Evolutionary conservation across 108 stramenopile species (phyloP).

Genomic region (Seminavis robusta): DNA sequence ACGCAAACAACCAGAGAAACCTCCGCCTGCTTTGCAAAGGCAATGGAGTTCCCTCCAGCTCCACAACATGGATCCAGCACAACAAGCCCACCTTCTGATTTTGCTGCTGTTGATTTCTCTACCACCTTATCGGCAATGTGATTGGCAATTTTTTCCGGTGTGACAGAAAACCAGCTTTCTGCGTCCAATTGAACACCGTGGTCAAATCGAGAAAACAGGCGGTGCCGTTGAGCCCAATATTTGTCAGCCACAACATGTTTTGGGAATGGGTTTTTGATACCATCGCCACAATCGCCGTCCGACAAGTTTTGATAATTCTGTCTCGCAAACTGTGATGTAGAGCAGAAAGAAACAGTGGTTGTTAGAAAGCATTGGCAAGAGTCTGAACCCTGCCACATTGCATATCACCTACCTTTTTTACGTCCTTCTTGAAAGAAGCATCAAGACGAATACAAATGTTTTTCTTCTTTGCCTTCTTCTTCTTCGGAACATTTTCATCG

Average conservation of each 20-base stretch:
- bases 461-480: background rate
- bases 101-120: background rate
- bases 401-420: background rate
- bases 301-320: too few species aligned
- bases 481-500: too few species aligned
- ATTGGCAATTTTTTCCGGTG: slow-evolving; percentile 91
- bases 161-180: slow-evolving; percentile 97
- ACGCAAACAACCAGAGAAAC: slow-evolving; percentile 56
- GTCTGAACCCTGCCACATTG: background rate
- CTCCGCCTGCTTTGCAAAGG: slow-evolving; percentile 44
- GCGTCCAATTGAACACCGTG: slow-evolving; percentile 85
- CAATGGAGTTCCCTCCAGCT: slow-evolving; percentile 81
- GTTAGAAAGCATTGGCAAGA: background rate
- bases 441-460: background rate
- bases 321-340: slow-evolving; percentile 5
- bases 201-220: slow-evolving; percentile 90
- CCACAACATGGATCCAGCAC: slow-evolving; percentile 82
- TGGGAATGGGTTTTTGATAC: slow-evolving; percentile 68
- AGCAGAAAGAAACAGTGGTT: background rate
- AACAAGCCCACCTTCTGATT: slow-evolving; percentile 27
- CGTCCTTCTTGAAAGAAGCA: background rate
- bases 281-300: slow-evolving; percentile 72
- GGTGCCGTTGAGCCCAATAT: slow-evolving; percentile 57
- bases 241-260: slow-evolving; percentile 65
- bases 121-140: slow-evolving; percentile 60